Evolutionary conservation across 768 basidiomycete genomes (phyloP), one percentile per base, ranked within the genome.

Genomic region (Russula sp.): DNA sequence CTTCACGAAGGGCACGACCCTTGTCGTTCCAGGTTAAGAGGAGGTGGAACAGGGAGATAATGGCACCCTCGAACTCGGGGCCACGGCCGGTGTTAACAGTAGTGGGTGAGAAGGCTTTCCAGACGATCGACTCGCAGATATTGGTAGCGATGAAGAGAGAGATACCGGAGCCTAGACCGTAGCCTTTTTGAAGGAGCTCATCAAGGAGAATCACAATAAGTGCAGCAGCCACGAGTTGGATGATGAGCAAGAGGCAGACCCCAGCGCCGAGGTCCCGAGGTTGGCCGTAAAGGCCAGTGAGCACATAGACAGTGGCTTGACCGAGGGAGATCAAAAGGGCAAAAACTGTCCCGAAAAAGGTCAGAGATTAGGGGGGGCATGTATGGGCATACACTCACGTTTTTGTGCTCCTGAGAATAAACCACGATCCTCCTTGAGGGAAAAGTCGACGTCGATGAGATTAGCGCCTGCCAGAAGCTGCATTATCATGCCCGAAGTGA

Each of bases 401-500:
- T 99, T 98, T 77, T 98, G 97, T 47, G 94, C 96, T 66, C 90
- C 95, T 67, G 93, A 88, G 72, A 98, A 98, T 58, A 98, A 78
- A 16, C 94, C 93, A 37, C 97, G 81, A 73, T 99, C 97, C 75
- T 99, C 97, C 81, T 98, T 98, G 71, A 99, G 78, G 61, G 86
- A 85, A 71, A 98, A 98, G 78, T 99, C 97, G 69, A 99, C 91
- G 59, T 99, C 96, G 72, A 99, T 91, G 71, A 99, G 80, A 75
- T 94, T 98, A 45, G 97, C 96, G 60, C 97, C 97, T 18, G 96
- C 94, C 65, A 99, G 82, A 49, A 99, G 87, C 77, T 99, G 97
- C 92, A 99, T 98, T 76, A 98, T 99, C 96, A 98, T 98, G 71
- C 97, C 97, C 56, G 89, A 91, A 10, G 97, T 99, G 74, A 98